Conservation (phyloP, 495 filamentous ascomycete genomes). For the Darksidea phi region DNA sequence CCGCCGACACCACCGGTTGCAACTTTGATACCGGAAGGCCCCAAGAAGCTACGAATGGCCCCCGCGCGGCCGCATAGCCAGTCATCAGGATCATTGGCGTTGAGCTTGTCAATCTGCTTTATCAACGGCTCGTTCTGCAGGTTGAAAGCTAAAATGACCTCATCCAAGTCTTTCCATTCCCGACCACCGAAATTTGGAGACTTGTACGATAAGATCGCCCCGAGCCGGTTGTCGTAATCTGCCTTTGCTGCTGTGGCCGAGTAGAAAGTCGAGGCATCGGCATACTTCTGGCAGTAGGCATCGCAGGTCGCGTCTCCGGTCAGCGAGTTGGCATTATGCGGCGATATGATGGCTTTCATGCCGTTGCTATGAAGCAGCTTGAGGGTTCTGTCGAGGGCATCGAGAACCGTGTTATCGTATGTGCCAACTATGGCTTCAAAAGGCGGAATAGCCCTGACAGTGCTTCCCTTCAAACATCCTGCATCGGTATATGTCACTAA, state of each 20-base stretch:
- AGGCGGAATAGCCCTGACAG: constrained; percentile 23
- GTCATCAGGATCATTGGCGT: constrained; percentile 35
- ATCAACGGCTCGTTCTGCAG: constrained; percentile 47
- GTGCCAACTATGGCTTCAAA: constrained; percentile 39
- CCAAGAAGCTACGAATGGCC: constrained; percentile 7
- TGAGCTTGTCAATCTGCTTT: constrained; percentile 23
- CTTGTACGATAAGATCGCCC: constrained; percentile 41
- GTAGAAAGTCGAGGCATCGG: constrained; percentile 39
- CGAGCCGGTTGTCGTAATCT: constrained; percentile 42
- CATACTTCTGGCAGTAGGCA: constrained; percentile 39
- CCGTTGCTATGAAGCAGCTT: constrained; percentile 38
- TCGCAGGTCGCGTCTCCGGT: constrained; percentile 32
- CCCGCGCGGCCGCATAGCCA: constrained; percentile 39
- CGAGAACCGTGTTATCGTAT: constrained; percentile 40
- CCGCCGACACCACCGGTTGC: constrained; percentile 33
- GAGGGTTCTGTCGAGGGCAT: constrained; percentile 42
- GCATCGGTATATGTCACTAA: constrained; percentile 27
- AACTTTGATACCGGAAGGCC: constrained; percentile 17
- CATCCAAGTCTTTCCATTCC: constrained; percentile 40
- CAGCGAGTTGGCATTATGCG: constrained; percentile 46
- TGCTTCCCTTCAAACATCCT: constrained; percentile 38
- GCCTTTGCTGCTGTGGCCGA: constrained; percentile 34
- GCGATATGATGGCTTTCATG: constrained; percentile 48
- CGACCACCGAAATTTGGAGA: constrained; percentile 37
- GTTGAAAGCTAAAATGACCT: constrained; percentile 47